Evolutionary conservation across 768 basidiomycete species (phyloP), one percentile per base, ranked within the genome.

Genomic region (Pleurotus ostreatus): DNA sequence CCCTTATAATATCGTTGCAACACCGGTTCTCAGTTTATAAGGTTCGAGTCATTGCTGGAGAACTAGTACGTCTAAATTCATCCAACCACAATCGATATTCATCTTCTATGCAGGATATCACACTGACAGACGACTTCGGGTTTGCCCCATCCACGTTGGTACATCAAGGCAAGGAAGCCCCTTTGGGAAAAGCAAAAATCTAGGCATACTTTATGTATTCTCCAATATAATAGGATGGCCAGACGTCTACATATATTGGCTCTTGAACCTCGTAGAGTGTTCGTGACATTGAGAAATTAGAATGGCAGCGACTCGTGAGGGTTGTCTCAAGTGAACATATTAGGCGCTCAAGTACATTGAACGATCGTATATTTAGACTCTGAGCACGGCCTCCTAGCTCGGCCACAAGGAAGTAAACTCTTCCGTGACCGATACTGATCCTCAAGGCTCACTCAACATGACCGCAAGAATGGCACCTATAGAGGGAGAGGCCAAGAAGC

Each of bases 91-190:
- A 34, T 34, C 30, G 30, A 34, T 34, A 11, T 11, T 34, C 30
- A 34, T 34, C 30, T 34, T 34, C 30, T 34, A 34, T 34, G 4
- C 57, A 93, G 90, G 81, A 78, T 43, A 80, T 93, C 54, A 72
- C 75, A 60, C 70, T 92, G 55, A 79, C 83, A 25, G 84, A 87
- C 3, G 85, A 91, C 55, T 92, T 94, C 65, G 92, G 92, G 5
- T 88, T 90, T 65, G 92, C 92, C 4, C 92, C 92, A 0, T 93
- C 92, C 6, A 93, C 92, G 7, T 69, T 93, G 18, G 82, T 90
- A 22, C 80, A 88, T 70, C 84, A 85, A 72, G 87, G 87, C 61
- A 73, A 80, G 55, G 80, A 84, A 30, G 81, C 77, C 2, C 78
- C 83, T 30, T 70, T 88, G 16, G 85, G 85, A 47, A 88, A 80